phyloP scores from a whole-genome alignment of 371 early-diverging fungal species.

The Zychaea mexicana region DNA sequence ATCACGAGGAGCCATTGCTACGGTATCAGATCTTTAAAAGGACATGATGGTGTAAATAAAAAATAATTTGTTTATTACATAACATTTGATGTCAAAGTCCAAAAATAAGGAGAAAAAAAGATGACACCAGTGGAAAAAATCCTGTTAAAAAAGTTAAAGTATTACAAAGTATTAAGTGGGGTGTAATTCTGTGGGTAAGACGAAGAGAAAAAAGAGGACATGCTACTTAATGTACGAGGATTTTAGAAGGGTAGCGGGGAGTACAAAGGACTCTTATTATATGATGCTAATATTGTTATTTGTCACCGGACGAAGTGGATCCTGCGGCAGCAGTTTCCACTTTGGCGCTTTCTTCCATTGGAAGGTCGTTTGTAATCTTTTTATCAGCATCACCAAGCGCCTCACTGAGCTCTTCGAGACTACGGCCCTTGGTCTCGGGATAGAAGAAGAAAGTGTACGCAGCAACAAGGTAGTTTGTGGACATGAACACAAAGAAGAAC shows the following conservation, averaged over 20 bases:
- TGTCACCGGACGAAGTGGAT: neutral
- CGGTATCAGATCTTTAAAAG: too few species aligned
- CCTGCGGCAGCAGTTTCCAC: neutral
- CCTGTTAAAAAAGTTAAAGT: neutral
- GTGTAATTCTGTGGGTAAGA: too few species aligned
- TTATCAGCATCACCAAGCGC: constrained; percentile 9
- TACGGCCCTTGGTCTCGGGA: constrained; percentile 63
- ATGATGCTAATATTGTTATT: too few species aligned
- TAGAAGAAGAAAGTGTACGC: constrained; percentile 48
- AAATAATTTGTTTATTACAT: constrained; percentile 1
- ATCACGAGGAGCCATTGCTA: too few species aligned
- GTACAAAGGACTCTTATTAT: too few species aligned
- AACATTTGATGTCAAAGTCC: neutral
- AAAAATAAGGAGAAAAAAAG: neutral
- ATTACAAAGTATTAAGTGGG: neutral
- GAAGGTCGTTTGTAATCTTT: neutral
- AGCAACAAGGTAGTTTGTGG: constrained; percentile 36
- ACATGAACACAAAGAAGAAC: constrained; percentile 49
- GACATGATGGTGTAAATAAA: too few species aligned
- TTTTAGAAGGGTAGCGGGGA: neutral
- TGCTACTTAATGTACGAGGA: neutral
- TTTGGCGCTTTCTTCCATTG: neutral
- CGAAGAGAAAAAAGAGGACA: too few species aligned
- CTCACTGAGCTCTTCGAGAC: constrained; percentile 47
- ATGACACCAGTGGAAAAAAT: neutral